A percentile compares a stretch with the other conserved stretches of the same genome.
Conservation (phyloP, 2,329 filamentous ascomycete species). For the Geosmithia morbida region DNA sequence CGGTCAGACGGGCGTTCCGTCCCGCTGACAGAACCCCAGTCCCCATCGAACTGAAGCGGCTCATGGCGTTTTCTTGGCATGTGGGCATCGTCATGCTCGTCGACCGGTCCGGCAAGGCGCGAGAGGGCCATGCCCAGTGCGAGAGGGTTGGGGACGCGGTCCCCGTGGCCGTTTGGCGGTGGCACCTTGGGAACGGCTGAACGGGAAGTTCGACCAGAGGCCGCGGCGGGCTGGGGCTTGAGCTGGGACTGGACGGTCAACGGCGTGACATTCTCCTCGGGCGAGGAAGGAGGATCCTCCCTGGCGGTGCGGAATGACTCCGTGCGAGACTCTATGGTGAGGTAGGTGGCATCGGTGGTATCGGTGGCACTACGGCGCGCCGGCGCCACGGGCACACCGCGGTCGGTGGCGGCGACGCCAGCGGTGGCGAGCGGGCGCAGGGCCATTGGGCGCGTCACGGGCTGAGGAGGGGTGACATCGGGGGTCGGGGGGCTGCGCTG, state of each 20-base stretch:
- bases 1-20: constrained; percentile 36
- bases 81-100: constrained; percentile 15
- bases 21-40: constrained; percentile 35
- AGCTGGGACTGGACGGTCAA: constrained; percentile 19
- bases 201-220: constrained; percentile 27
- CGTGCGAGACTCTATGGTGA: constrained; percentile 40
- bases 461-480: constrained; percentile 57
- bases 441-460: constrained; percentile 24
- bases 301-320: constrained; percentile 61
- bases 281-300: constrained; percentile 47
- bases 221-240: constrained; percentile 14
- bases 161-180: constrained; percentile 4
- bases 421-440: constrained; percentile 24
- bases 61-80: constrained; percentile 30
- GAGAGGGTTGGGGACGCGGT: constrained; percentile 11
- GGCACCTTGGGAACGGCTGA: constrained; percentile 24
- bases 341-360: constrained; percentile 20
- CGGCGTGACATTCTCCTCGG: constrained; percentile 32
- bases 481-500: constrained; percentile 59
- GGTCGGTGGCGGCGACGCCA: neutral
- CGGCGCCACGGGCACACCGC: constrained; percentile 26
- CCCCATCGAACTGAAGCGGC: constrained; percentile 42
- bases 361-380: constrained; percentile 32
- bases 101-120: constrained; percentile 22
- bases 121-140: constrained; percentile 26